These are phyloP conservation scores for Calonectria crousiana DNA, from an alignment of 2,329 filamentous ascomycete genomes.

Conservation along the genomic window DNA sequence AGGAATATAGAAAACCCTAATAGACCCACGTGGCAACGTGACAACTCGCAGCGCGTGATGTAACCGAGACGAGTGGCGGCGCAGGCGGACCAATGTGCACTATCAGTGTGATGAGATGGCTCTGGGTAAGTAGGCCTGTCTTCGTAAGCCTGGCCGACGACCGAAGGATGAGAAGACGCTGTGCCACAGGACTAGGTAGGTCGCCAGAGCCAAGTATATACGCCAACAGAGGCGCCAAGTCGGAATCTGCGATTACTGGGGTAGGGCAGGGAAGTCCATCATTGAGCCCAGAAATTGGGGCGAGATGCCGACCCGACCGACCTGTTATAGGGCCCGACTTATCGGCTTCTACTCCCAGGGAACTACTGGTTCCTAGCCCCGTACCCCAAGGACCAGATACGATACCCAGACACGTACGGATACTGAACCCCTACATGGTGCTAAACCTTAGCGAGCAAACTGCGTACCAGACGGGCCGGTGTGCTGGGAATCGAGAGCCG, in stretches of 20 bases:
- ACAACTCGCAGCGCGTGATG: slow-evolving; percentile 28
- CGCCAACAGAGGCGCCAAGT: neutral
- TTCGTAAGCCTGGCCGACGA: neutral
- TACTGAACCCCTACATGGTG: slow-evolving; percentile 27
- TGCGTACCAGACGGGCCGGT: slow-evolving; percentile 37
- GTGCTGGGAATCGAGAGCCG: slow-evolving; percentile 34
- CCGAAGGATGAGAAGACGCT: slow-evolving; percentile 1
- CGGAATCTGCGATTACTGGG: neutral
- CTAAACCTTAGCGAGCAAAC: slow-evolving; percentile 34
- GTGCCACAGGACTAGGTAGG: neutral
- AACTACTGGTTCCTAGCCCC: slow-evolving; percentile 17
- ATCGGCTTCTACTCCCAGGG: slow-evolving; percentile 23
- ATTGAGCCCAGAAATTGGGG: slow-evolving; percentile 12
- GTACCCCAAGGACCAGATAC: slow-evolving; percentile 20
- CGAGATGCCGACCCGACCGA: slow-evolving; percentile 22
- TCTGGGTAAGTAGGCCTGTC: slow-evolving; percentile 12
- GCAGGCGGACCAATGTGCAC: slow-evolving; percentile 10
- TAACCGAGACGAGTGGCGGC: slow-evolving; percentile 26
- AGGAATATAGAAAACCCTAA: slow-evolving; percentile 19
- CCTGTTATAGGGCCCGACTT: slow-evolving; percentile 22
- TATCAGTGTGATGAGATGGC: slow-evolving; percentile 5
- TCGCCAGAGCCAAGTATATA: slow-evolving; percentile 1
- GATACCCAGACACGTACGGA: slow-evolving; percentile 19
- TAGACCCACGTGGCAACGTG: slow-evolving; percentile 27
- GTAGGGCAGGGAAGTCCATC: slow-evolving; percentile 7